Conservation (phyloP, 257 asterid species). For the Leptodermis oblonga region DNA sequence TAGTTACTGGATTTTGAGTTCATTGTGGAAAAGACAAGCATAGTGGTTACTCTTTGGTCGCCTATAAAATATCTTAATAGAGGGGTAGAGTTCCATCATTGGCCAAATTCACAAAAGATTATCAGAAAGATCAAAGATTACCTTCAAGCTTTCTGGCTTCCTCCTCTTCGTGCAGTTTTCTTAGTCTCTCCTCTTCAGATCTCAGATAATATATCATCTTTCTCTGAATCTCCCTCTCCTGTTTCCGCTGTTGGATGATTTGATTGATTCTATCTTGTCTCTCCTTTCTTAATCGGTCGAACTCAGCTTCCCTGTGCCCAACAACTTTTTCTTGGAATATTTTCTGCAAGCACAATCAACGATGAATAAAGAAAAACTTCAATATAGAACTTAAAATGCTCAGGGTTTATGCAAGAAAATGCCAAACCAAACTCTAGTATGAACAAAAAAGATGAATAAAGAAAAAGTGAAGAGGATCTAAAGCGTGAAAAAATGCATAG, state of each 20-base stretch:
- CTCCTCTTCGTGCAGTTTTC: constrained; percentile 71
- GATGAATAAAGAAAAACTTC: not conserved
- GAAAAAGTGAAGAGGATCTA: not conserved
- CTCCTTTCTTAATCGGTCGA: constrained; percentile 38
- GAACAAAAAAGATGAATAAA: not conserved
- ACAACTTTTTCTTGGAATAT: constrained; percentile 51
- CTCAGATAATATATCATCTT: constrained; percentile 56
- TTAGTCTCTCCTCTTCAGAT: constrained; percentile 67
- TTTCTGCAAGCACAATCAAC: constrained; percentile 32
- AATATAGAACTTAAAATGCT: not conserved
- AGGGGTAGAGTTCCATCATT: too few species aligned
- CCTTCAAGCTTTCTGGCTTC: constrained; percentile 86
- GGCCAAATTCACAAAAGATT: constrained; percentile 1
- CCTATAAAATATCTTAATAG: not conserved
- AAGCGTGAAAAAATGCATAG: not conserved
- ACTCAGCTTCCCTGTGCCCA: constrained; percentile 40
- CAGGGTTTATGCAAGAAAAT: not conserved
- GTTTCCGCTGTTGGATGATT: constrained; percentile 49
- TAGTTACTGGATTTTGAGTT: not conserved
- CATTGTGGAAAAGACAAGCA: not conserved
- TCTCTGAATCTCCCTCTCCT: constrained; percentile 67
- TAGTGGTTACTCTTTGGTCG: not conserved
- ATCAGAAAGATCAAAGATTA: constrained; percentile 19
- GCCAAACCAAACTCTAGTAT: not conserved
- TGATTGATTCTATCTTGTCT: constrained; percentile 45